Evolutionary conservation across 2,329 filamentous ascomycete species (phyloP), one percentile per base, ranked within the genome.

Genomic region (Lasiodiplodia sp.): DNA sequence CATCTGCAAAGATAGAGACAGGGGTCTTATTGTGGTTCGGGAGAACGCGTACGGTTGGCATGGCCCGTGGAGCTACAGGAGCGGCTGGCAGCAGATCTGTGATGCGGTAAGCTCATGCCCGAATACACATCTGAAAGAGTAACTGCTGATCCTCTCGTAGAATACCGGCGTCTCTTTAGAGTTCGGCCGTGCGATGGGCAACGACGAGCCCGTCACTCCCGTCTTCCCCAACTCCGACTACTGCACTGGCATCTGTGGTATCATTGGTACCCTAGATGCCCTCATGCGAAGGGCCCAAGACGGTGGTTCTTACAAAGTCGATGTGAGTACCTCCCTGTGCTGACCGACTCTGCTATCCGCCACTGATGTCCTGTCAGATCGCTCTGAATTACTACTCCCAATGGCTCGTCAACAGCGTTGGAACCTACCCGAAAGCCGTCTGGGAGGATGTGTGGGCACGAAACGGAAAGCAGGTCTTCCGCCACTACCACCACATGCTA

Each of bases 11-110:
- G 53, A 38, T 12, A 34, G 53, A n/a, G 40, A 62, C 7, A 40
- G 37, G 25, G 40, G 57, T 18, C 37, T 62, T 1, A 78, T 87
- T n/a, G 80, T 84, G 51, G 81, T 83, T 3, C 75, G 81, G 3
- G 85, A 86, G 75, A 86, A 87, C 71, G 86, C 84, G 72, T 87
- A 86, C 70, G 85, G 85, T 0, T 86, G 81, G 79, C 72, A 85
- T 65, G 85, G 85, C 0, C 82, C 82, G 0, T 84, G 82, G 82
- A 74, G 75, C 10, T 75, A 81, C 38, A 75, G 84, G 4, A 82
- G 78, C 53, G 85, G 85, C 1, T 87, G 85, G 85, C 85, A 87
- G 74, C 84, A 86, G 72, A 85, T 87, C 68, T 81, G 79, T 38
- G 38, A 62, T 51, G 53, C 34, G 55, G 23, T 38, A 16, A 31